Evolutionary conservation across 257 asterid genomes (phyloP).

Genomic region (Catharanthus roseus): DNA sequence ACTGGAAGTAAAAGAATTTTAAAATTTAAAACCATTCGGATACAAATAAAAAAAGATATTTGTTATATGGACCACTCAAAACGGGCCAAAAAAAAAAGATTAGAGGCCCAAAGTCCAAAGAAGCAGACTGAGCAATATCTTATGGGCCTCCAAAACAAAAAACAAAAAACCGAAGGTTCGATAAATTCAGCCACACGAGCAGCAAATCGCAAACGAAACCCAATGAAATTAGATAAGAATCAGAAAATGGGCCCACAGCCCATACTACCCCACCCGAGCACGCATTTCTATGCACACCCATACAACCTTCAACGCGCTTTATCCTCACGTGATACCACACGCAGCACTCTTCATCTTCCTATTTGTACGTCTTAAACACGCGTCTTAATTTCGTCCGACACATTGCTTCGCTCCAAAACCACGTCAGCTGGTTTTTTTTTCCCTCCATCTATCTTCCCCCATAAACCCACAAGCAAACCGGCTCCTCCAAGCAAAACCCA

Average conservation of each 20-base stretch:
- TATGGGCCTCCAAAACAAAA: not conserved
- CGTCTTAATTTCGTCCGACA: not conserved
- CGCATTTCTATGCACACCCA: not conserved
- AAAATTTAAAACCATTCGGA: too few species aligned
- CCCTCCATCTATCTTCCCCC: not conserved
- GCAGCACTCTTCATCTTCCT: not conserved
- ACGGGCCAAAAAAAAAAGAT: not conserved
- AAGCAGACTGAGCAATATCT: not conserved
- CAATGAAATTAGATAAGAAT: constrained; percentile 2
- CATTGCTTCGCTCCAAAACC: constrained; percentile 5
- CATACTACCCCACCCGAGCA: not conserved
- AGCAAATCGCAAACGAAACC: not conserved
- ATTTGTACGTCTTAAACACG: not conserved
- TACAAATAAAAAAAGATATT: too few species aligned
- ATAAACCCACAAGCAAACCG: too few species aligned
- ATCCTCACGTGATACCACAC: not conserved
- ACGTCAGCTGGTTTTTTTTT: constrained; percentile 2
- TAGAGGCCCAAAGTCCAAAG: not conserved
- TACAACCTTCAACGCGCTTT: not conserved
- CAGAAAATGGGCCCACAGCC: constrained; percentile 11
- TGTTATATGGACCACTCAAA: not conserved
- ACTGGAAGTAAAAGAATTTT: too few species aligned
- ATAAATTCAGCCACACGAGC: not conserved
- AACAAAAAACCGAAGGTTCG: constrained; percentile 1
- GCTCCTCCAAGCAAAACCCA: not conserved